A percentile compares a stretch with the other conserved stretches of the same genome.
These are phyloP conservation scores for Aurifilum marmelostoma DNA, from an alignment of 2,329 filamentous ascomycete species.

Conservation along the genomic window DNA sequence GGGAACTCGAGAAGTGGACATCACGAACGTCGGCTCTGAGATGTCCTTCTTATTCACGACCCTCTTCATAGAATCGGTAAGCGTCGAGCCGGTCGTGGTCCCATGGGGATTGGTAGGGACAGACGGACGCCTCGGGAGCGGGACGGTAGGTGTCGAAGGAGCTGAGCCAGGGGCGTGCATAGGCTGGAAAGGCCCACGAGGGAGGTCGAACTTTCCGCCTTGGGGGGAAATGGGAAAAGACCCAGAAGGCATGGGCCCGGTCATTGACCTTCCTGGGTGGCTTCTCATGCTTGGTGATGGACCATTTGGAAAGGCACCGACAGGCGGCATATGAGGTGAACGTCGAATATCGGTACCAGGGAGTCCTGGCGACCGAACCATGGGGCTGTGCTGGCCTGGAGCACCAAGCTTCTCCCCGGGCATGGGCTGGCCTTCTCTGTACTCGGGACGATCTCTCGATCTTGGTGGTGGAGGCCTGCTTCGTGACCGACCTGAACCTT, in stretches of 20 bases:
- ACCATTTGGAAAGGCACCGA: constrained; percentile 41
- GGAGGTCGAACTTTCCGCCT: constrained; percentile 32
- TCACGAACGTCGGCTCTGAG: constrained; percentile 54
- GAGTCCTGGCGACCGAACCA: constrained; percentile 50
- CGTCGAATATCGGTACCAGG: constrained; percentile 52
- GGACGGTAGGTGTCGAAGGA: constrained; percentile 36
- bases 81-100: constrained; percentile 35
- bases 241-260: constrained; percentile 42
- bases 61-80: constrained; percentile 46
- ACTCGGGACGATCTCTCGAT: constrained; percentile 43
- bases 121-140: constrained; percentile 41
- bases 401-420: constrained; percentile 34
- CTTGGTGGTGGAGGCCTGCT: constrained; percentile 44
- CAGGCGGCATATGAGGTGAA: constrained; percentile 53
- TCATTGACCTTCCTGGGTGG: constrained; percentile 38
- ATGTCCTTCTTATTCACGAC: constrained; percentile 52
- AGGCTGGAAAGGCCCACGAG: constrained; percentile 39
- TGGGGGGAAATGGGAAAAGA: constrained; percentile 52
- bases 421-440: constrained; percentile 41
- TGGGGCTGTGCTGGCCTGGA: constrained; percentile 35
- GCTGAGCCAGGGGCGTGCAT: constrained; percentile 39
- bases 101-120: constrained; percentile 37
- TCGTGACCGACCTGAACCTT: constrained; percentile 42
- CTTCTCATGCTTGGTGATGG: constrained; percentile 41
- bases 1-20: constrained; percentile 49